Percentiles rank a stretch among this genome's conserved stretches.
Evolutionary conservation across 805 yeast species (phyloP).

Genomic region (Hanseniaspora nectarophila): DNA sequence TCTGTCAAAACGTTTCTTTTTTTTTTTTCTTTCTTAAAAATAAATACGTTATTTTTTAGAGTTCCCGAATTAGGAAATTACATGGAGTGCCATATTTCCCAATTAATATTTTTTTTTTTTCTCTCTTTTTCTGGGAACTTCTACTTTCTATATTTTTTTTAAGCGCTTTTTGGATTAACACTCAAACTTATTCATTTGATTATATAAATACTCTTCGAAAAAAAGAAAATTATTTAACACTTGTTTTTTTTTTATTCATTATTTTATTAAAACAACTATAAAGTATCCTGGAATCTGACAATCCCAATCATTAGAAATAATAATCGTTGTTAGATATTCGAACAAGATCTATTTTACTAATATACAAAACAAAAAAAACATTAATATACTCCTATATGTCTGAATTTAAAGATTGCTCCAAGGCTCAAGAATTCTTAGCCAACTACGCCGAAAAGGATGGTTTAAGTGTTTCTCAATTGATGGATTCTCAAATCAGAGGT

Average conservation of each 20-base stretch:
- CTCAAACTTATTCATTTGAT: no score
- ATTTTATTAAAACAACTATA: neutral
- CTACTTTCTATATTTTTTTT: neutral
- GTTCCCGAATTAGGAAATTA: no score
- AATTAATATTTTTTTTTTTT: no score
- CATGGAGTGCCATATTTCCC: no score
- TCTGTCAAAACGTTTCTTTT: no score
- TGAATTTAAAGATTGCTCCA: constrained; percentile 34
- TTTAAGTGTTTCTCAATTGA: constrained; percentile 64
- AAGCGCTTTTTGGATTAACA: no score
- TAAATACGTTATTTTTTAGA: no score
- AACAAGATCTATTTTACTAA: neutral
- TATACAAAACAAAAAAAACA: neutral
- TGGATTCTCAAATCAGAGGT: constrained; percentile 85
- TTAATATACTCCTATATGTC: constrained; percentile 1
- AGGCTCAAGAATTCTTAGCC: constrained; percentile 58
- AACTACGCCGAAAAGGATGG: constrained; percentile 71
- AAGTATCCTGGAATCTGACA: constrained; percentile 2
- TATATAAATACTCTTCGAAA: no score
- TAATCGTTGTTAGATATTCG: neutral
- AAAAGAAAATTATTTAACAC: no score
- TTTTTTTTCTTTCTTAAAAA: no score
- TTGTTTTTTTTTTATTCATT: no score
- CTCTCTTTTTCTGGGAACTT: neutral
- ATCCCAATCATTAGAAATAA: neutral